These are phyloP conservation scores for Chrysosporium keratinophilum DNA, from an alignment of 2,329 filamentous ascomycete genomes.

Conservation along the genomic window DNA sequence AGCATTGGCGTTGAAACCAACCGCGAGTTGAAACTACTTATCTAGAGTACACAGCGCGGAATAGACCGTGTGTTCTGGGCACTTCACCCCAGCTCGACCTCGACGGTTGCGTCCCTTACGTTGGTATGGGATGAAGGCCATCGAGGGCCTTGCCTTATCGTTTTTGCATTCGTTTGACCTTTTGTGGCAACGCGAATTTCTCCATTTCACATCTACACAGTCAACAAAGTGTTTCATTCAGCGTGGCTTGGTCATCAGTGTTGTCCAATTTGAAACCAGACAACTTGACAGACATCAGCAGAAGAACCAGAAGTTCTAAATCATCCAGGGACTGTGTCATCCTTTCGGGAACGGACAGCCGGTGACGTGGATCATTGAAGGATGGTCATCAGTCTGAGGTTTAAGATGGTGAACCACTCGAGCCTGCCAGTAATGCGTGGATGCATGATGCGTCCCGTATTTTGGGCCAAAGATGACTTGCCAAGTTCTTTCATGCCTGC, in stretches of 20 bases:
- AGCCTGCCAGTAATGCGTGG: not conserved
- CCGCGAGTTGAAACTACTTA: not conserved
- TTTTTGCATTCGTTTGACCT: not conserved
- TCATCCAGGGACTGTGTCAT: not conserved
- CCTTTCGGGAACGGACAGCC: not conserved
- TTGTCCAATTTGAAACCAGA: too few species aligned
- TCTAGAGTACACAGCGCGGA: not conserved
- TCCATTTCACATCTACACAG: not conserved
- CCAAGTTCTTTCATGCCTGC: too few species aligned
- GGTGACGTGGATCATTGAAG: not conserved
- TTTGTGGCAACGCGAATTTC: not conserved
- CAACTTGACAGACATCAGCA: too few species aligned
- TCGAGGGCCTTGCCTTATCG: not conserved
- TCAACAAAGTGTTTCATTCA: too few species aligned
- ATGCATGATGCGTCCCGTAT: not conserved
- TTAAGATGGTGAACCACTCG: not conserved
- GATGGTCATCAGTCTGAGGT: not conserved
- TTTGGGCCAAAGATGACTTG: not conserved
- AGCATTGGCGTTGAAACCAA: not conserved
- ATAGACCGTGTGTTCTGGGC: too few species aligned
- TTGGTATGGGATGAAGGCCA: not conserved
- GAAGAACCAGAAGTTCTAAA: too few species aligned
- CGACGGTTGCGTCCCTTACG: not conserved
- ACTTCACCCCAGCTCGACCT: not conserved
- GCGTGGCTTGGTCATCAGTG: too few species aligned